phyloP scores from a whole-genome alignment of 345 rosid genomes.

The Pistacia integerrima region DNA sequence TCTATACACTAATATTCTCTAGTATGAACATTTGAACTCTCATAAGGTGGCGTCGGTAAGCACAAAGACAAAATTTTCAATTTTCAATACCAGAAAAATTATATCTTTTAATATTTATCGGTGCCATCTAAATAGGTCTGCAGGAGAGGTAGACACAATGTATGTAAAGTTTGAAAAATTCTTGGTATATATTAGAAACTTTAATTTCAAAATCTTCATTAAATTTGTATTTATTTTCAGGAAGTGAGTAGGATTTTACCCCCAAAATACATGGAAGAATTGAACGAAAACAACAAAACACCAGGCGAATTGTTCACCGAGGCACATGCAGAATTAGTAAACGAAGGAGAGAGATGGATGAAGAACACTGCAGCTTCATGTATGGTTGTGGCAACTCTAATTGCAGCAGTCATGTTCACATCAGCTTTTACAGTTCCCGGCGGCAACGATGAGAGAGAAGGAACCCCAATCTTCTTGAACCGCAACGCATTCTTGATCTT shows the following conservation, averaged over 20 bases:
- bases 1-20: too few species aligned
- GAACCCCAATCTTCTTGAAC: background rate
- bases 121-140: too few species aligned
- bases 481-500: background rate
- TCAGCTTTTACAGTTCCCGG: slow-evolving; percentile 5
- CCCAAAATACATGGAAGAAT: background rate
- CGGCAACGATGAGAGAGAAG: background rate
- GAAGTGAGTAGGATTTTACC: slow-evolving; percentile 18
- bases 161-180: too few species aligned
- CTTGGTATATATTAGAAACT: too few species aligned
- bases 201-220: too few species aligned
- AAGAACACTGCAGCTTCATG: background rate
- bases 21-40: too few species aligned
- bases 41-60: too few species aligned
- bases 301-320: slow-evolving; percentile 22
- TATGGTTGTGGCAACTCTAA: background rate
- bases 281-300: slow-evolving; percentile 14
- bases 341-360: slow-evolving; percentile 27
- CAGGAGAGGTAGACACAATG: too few species aligned
- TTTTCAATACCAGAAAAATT: too few species aligned
- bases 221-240: slow-evolving; percentile 1
- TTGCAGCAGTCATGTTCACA: background rate
- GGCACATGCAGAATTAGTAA: slow-evolving; percentile 21
- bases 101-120: too few species aligned
- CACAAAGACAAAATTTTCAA: too few species aligned